These are phyloP conservation scores for Lactarius deliciosus DNA, from an alignment of 768 basidiomycete genomes.

Conservation along the genomic window DNA sequence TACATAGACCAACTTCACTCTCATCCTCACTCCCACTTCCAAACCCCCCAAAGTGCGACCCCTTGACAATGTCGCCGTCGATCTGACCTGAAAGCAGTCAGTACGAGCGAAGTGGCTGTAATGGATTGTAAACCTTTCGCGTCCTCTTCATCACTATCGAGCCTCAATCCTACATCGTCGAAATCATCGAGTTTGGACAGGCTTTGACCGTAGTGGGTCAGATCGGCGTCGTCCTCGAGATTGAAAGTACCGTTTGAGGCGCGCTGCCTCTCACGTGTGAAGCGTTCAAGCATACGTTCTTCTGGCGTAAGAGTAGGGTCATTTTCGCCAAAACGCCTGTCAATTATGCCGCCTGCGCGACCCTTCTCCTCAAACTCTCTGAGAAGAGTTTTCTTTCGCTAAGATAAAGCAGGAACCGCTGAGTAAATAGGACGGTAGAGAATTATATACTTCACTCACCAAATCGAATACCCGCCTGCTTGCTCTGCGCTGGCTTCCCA, in stretches of 20 bases:
- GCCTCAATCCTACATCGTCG: conserved; percentile 62
- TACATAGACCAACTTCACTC: conserved; percentile 38
- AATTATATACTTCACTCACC: conserved; percentile 51
- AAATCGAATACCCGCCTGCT: conserved; percentile 86
- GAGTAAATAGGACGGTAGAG: not conserved
- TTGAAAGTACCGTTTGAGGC: conserved; percentile 82
- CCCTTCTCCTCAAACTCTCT: conserved; percentile 84
- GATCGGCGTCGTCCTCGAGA: conserved; percentile 86
- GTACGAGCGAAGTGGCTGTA: not conserved
- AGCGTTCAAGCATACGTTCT: conserved; percentile 95
- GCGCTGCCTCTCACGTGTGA: conserved; percentile 86
- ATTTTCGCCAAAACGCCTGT: conserved; percentile 95
- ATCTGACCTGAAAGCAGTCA: conserved; percentile 54
- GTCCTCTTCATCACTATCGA: conserved; percentile 59
- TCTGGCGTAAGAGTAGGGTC: conserved; percentile 91
- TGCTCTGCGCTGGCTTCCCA: conserved; percentile 84
- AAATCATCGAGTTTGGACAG: conserved; percentile 84
- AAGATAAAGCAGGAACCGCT: conserved; percentile 21
- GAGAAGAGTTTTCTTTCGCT: conserved; percentile 86
- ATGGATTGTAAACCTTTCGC: conserved; percentile 37
- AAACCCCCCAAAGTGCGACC: conserved; percentile 85
- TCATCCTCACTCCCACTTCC: conserved; percentile 61
- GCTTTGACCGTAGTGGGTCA: conserved; percentile 91
- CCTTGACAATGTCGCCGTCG: conserved; percentile 61
- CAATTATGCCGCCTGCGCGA: conserved; percentile 85